phyloP scores from a whole-genome alignment of 1,284 basidiomycete genomes.

The Vanrija sp. region DNA sequence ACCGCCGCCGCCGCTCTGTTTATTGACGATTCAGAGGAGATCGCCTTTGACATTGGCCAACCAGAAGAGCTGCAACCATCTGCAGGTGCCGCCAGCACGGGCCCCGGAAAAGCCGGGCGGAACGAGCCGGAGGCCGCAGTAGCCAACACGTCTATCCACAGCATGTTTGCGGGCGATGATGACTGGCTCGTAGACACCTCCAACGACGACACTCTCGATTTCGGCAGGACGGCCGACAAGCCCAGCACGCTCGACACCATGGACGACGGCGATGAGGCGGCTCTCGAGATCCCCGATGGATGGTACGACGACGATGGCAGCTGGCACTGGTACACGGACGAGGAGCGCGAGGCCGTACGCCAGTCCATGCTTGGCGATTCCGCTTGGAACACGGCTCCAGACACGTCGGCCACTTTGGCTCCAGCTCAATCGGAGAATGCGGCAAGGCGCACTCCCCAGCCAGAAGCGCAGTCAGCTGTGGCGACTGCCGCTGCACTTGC shows the following conservation, averaged over 20 bases:
- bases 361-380: slow-evolving; percentile 26
- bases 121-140: background rate
- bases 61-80: background rate
- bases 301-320: slow-evolving; percentile 43
- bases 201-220: slow-evolving; percentile 29
- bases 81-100: too few relatives aligned
- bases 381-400: background rate
- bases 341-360: slow-evolving; percentile 39
- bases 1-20: slow-evolving; percentile 1
- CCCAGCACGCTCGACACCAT: background rate
- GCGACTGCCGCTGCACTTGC: background rate
- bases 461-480: background rate
- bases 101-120: too few relatives aligned
- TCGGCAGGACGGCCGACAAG: slow-evolving; percentile 5
- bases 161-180: slow-evolving; percentile 25
- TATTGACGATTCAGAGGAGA: background rate
- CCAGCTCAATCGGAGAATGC: slow-evolving; percentile 5
- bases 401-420: background rate
- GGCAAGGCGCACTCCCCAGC: slow-evolving; percentile 1
- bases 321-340: slow-evolving; percentile 44
- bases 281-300: slow-evolving; percentile 39
- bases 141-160: slow-evolving; percentile 23
- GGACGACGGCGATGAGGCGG: slow-evolving; percentile 10
- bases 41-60: slow-evolving; percentile 12
- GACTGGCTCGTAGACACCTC: slow-evolving; percentile 40